Conservation (phyloP, 495 filamentous ascomycete genomes). For the Penicillium chermesinum region DNA sequence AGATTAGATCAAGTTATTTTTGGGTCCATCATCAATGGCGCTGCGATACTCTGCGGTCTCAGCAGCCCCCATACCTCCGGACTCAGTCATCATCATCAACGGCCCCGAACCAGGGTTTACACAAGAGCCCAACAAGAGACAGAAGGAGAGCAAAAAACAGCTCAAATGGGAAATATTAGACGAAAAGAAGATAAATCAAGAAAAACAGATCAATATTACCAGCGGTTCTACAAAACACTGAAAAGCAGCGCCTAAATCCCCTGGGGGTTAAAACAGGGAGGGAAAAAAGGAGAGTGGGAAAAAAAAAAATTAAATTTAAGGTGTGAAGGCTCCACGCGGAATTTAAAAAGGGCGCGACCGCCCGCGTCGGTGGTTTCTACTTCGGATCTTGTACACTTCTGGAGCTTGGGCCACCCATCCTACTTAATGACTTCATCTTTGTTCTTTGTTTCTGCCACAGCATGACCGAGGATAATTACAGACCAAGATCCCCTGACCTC, state of each 20-base stretch:
- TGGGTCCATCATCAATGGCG: conserved; percentile 37
- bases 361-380: conserved; percentile 9
- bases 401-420: conserved; percentile 19
- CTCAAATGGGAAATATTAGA: too few species aligned
- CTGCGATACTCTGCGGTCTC: conserved; percentile 39
- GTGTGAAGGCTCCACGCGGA: conserved; percentile 17
- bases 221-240: too few species aligned
- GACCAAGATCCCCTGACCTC: conserved; percentile 26
- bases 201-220: not conserved
- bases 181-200: conserved; percentile 2
- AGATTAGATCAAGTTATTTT: conserved; percentile 59
- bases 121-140: not conserved
- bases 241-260: too few species aligned
- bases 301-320: conserved; percentile 1
- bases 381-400: conserved; percentile 6
- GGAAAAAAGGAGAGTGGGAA: conserved; percentile 6
- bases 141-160: conserved; percentile 4
- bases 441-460: conserved; percentile 6
- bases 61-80: conserved; percentile 32
- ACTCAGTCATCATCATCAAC: conserved; percentile 42
- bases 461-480: conserved; percentile 29
- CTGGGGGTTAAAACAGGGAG: too few species aligned
- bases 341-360: conserved; percentile 31
- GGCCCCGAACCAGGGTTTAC: not conserved
- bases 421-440: conserved; percentile 4